Evolutionary conservation across 805 yeast genomes (phyloP).

Genomic region (Barnettozyma sp.): DNA sequence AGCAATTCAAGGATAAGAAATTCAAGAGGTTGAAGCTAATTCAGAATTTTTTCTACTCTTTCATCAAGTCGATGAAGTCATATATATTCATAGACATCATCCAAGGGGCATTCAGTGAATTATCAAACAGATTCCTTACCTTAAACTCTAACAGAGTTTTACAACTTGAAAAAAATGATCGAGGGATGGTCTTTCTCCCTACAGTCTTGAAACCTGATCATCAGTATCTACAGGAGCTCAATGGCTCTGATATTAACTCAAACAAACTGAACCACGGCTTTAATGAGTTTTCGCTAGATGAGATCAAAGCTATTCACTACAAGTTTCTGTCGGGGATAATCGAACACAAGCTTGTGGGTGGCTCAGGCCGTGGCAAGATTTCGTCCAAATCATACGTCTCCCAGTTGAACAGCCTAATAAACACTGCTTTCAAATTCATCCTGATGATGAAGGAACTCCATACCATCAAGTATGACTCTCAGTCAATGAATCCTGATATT

Average conservation of each 20-base stretch:
- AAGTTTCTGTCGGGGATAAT: conserved; percentile 32
- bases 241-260: conserved; percentile 9
- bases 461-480: conserved; percentile 26
- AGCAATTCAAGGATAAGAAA: conserved; percentile 21
- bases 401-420: conserved; percentile 34
- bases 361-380: conserved; percentile 28
- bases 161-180: conserved; percentile 17
- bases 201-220: conserved; percentile 27
- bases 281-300: conserved; percentile 42
- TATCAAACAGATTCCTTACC: no score
- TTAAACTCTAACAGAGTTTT: no score
- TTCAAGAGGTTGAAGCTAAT: conserved; percentile 27
- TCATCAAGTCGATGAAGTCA: conserved; percentile 27
- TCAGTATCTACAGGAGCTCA: conserved; percentile 18
- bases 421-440: conserved; percentile 34
- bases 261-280: conserved; percentile 8
- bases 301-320: conserved; percentile 32
- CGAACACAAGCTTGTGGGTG: conserved; percentile 30
- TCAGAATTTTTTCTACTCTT: conserved; percentile 28
- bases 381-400: conserved; percentile 37
- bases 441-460: conserved; percentile 33
- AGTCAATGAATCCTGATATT: conserved; percentile 6
- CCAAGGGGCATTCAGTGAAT: conserved; percentile 25
- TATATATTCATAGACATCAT: conserved; percentile 28
- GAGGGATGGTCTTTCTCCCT: not conserved